These are phyloP conservation scores for Diaporthe vaccinii DNA, from an alignment of 2,329 filamentous ascomycete genomes.

Conservation along the genomic window DNA sequence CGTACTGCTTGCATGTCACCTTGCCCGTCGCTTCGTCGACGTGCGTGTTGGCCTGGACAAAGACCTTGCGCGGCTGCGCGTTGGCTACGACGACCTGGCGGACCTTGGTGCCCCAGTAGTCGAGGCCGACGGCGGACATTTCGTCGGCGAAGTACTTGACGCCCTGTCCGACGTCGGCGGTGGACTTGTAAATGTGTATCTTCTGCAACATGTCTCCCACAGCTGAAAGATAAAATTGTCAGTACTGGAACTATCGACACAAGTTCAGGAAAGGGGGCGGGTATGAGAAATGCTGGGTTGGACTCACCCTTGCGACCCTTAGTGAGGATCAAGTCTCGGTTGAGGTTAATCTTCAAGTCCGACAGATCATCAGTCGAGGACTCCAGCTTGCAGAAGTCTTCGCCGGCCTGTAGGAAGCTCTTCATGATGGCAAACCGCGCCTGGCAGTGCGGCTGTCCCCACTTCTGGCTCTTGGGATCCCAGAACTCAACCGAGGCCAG, in stretches of 20 bases:
- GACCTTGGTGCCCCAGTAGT: constrained; percentile 87
- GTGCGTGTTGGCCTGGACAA: constrained; percentile 93
- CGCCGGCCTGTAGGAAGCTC: constrained; percentile 87
- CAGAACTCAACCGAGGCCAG: constrained; percentile 91
- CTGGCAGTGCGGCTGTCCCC: constrained; percentile 94
- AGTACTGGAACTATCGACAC: constrained; percentile 7
- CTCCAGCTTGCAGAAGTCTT: constrained; percentile 86
- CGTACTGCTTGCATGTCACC: constrained; percentile 87
- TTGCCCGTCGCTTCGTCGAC: constrained; percentile 76
- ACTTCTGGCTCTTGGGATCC: constrained; percentile 91
- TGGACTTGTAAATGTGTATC: constrained; percentile 92
- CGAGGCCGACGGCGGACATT: constrained; percentile 84
- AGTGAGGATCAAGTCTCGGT: constrained; percentile 87
- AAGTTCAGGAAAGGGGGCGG: neutral
- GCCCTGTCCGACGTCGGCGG: constrained; percentile 85
- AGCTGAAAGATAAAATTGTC: constrained; percentile 57
- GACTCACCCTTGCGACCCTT: constrained; percentile 77
- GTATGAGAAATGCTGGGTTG: neutral
- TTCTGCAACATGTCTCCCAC: constrained; percentile 92
- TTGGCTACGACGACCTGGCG: constrained; percentile 81
- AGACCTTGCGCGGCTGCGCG: constrained; percentile 89
- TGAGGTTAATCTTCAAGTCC: constrained; percentile 85
- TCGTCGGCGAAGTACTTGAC: constrained; percentile 80
- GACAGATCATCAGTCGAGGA: constrained; percentile 81
- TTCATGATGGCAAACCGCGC: constrained; percentile 90